Percentiles rank a stretch among this genome's conserved stretches.
Evolutionary conservation across 2,329 filamentous ascomycete species (phyloP).

Genomic region (Epichloe brachyelytri): DNA sequence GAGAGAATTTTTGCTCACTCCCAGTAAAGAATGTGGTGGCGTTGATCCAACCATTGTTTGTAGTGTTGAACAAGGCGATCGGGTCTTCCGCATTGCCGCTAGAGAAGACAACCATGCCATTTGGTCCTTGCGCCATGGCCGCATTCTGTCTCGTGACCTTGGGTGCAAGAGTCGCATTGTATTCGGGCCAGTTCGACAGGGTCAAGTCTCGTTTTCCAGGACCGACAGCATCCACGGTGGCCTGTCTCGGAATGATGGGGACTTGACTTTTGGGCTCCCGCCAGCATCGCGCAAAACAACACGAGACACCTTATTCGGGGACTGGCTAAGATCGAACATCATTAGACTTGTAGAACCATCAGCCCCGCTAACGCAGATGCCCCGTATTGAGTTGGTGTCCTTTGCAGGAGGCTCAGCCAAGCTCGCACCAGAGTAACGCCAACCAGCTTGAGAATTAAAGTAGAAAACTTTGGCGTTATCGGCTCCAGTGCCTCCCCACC

Average conservation of each 20-base stretch:
- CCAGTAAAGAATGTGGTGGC: constrained; percentile 48
- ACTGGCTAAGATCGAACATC: constrained; percentile 60
- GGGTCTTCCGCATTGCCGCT: constrained; percentile 57
- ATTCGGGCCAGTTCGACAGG: constrained; percentile 56
- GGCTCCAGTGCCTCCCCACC: constrained; percentile 44
- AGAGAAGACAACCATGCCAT: constrained; percentile 63
- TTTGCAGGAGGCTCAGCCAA: constrained; percentile 49
- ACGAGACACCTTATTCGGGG: constrained; percentile 63
- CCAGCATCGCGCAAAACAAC: constrained; percentile 51
- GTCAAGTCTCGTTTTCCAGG: constrained; percentile 33
- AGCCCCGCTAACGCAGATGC: constrained; percentile 52
- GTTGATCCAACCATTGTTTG: constrained; percentile 67
- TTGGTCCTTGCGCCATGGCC: constrained; percentile 53
- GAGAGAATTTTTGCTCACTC: constrained; percentile 27
- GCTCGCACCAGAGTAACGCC: constrained; percentile 53
- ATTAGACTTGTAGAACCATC: constrained; percentile 71
- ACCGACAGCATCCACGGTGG: constrained; percentile 14
- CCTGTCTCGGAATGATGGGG: constrained; percentile 26
- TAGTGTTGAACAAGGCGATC: constrained; percentile 65
- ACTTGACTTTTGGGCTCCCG: constrained; percentile 38
- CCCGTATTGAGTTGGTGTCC: constrained; percentile 42
- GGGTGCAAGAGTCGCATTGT: constrained; percentile 65
- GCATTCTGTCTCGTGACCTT: constrained; percentile 49
- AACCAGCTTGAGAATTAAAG: constrained; percentile 51
- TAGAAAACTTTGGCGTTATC: constrained; percentile 55